Evolutionary conservation across 768 basidiomycete genomes (phyloP).

Genomic region (Termitomyces sp.): DNA sequence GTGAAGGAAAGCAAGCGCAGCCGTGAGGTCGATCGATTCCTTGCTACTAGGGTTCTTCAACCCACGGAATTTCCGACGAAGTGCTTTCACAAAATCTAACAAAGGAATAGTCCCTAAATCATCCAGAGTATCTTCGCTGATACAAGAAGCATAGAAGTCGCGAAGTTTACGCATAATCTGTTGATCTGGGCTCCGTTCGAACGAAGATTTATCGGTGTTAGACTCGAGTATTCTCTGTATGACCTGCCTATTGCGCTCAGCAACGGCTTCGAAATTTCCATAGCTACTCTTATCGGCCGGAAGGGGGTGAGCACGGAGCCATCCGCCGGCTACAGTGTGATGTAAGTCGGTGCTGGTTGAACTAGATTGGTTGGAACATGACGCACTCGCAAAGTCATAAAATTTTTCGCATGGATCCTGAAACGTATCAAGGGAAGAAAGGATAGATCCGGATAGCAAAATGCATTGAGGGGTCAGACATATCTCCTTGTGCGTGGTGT

Average conservation of each 20-base stretch:
- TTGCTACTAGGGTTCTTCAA: constrained; percentile 23
- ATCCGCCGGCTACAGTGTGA: constrained; percentile 68
- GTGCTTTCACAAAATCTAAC: constrained; percentile 56
- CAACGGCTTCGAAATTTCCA: constrained; percentile 69
- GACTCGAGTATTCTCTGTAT: constrained; percentile 70
- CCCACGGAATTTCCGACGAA: constrained; percentile 59
- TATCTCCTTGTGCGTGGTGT: constrained; percentile 38
- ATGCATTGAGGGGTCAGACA: constrained; percentile 85
- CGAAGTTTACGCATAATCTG: constrained; percentile 63
- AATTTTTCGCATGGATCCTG: constrained; percentile 96
- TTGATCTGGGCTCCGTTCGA: constrained; percentile 41
- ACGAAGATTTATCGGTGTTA: constrained; percentile 30
- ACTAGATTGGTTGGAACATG: constrained; percentile 3
- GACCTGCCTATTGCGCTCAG: constrained; percentile 74
- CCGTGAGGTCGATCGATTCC: constrained; percentile 63
- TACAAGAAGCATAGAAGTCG: constrained; percentile 76
- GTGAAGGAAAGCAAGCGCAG: constrained; percentile 82
- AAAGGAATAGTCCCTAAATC: constrained; percentile 71
- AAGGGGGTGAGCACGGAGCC: constrained; percentile 79
- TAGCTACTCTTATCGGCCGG: constrained; percentile 80
- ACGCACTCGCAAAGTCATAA: constrained; percentile 88
- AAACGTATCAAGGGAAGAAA: constrained; percentile 74
- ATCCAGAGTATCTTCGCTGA: constrained; percentile 76
- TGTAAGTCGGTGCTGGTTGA: background rate
- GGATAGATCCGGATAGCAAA: constrained; percentile 74